A percentile compares a stretch with the other conserved stretches of the same genome.
Conservation (phyloP, 441 rosid species). For the Mallotus japonicus region DNA sequence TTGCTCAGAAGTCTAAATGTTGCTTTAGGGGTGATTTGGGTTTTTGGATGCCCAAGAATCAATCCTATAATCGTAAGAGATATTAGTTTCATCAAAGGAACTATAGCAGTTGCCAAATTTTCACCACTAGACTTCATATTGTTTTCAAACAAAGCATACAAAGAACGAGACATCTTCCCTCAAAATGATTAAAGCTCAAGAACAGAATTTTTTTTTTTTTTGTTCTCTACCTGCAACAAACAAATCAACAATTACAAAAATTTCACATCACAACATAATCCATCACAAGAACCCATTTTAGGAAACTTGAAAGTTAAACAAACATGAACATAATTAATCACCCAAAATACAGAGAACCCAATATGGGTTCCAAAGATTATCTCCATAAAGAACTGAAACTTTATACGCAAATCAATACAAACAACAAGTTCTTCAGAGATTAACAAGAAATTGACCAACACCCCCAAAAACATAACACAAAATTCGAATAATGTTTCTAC, state of each 20-base stretch:
- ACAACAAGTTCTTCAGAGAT: neutral
- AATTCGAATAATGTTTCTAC: neutral
- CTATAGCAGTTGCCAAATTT: conserved; percentile 50
- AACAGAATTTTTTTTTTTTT: neutral
- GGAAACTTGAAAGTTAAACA: too few species aligned
- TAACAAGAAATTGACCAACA: neutral
- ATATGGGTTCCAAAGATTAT: neutral
- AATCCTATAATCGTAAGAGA: conserved; percentile 68
- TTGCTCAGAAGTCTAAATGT: conserved; percentile 84
- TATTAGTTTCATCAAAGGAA: conserved; percentile 75
- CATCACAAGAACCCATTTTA: too few species aligned
- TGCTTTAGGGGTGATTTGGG: conserved; percentile 58
- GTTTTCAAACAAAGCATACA: conserved; percentile 25
- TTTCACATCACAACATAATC: neutral
- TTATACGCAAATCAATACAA: neutral
- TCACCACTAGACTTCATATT: conserved; percentile 34
- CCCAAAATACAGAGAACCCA: neutral
- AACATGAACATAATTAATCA: too few species aligned
- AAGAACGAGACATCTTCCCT: conserved; percentile 38
- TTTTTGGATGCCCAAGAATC: conserved; percentile 70
- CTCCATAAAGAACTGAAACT: neutral
- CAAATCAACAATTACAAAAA: neutral
- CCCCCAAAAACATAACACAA: neutral
- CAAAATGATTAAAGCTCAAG: neutral
- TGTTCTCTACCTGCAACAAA: conserved; percentile 26